These are phyloP conservation scores for Cutaneotrichosporon arboriforme DNA, from an alignment of 1,284 basidiomycete genomes.

Conservation along the genomic window DNA sequence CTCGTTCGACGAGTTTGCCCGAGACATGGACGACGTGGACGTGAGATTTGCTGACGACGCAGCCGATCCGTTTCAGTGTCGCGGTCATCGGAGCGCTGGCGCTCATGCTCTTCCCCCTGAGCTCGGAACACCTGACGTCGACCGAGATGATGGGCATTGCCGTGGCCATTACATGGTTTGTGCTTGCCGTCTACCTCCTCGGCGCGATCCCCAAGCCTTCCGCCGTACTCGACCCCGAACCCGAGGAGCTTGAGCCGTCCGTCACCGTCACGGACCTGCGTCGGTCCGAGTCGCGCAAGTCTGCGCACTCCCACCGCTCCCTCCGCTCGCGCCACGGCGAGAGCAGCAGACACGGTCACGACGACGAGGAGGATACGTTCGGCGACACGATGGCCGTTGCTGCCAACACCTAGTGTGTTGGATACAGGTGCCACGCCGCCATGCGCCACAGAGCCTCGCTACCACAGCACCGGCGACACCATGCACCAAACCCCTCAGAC, in stretches of 20 bases:
- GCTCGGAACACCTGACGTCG: conserved; percentile 10
- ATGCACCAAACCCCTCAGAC: too few species aligned
- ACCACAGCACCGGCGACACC: too few species aligned
- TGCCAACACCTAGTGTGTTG: background rate
- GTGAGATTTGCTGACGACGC: background rate
- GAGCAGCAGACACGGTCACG: background rate
- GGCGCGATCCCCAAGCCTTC: conserved; percentile 20
- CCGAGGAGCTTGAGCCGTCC: background rate
- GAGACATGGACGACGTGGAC: too few species aligned
- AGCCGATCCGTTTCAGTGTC: conserved; percentile 22
- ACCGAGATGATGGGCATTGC: conserved; percentile 21
- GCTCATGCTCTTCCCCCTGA: conserved; percentile 29
- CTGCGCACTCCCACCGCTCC: background rate
- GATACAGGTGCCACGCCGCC: too few species aligned
- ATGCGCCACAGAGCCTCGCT: too few species aligned
- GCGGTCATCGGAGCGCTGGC: conserved; percentile 17
- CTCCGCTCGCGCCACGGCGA: background rate
- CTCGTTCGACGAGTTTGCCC: too few species aligned
- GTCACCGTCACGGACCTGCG: conserved; percentile 6
- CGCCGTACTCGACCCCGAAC: background rate
- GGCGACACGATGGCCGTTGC: background rate
- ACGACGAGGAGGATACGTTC: background rate
- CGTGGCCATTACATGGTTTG: conserved; percentile 23
- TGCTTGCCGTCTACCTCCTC: conserved; percentile 20
- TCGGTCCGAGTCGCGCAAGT: background rate